Conservation (phyloP, 768 basidiomycete genomes). For the Coprinopsis marcescibilis region DNA sequence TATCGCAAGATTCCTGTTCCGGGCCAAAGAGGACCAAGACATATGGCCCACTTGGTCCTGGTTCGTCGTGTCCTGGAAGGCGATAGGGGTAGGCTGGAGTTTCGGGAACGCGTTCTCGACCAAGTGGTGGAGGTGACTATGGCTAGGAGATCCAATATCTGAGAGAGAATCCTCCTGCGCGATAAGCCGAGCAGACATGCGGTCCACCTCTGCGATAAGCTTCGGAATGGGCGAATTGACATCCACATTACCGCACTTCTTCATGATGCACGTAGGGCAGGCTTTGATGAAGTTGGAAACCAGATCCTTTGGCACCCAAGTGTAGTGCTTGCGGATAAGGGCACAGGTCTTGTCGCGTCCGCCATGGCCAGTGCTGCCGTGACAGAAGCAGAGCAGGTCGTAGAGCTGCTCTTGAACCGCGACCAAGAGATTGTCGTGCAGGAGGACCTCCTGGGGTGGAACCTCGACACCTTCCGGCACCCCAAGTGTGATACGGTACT, state of each 20-base stretch:
- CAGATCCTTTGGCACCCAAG: conserved; percentile 83
- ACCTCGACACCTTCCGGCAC: conserved; percentile 14
- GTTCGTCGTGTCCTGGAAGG: conserved; percentile 4
- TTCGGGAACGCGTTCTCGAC: not conserved
- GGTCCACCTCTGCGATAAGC: conserved; percentile 8
- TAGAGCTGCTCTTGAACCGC: conserved; percentile 77
- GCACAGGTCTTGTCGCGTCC: conserved; percentile 77
- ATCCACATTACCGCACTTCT: conserved; percentile 32
- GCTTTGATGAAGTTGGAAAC: conserved; percentile 72
- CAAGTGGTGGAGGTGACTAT: not conserved
- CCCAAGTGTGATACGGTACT: conserved; percentile 23
- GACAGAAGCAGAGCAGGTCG: conserved; percentile 69
- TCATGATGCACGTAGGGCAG: conserved; percentile 68
- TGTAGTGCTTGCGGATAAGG: conserved; percentile 62
- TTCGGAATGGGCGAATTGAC: conserved; percentile 13
- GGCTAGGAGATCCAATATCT: no score
- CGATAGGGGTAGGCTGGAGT: not conserved
- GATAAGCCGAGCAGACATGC: conserved; percentile 2
- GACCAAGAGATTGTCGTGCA: conserved; percentile 69
- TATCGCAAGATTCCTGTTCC: not conserved
- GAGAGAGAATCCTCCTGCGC: not conserved
- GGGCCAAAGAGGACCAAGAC: conserved; percentile 1
- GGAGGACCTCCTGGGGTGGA: conserved; percentile 39
- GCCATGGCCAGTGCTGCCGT: conserved; percentile 59
- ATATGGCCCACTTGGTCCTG: not conserved